Evolutionary conservation across 352 stramenopile species (phyloP), one percentile per base, ranked within the genome.

Genomic region (Peronospora tabacina): DNA sequence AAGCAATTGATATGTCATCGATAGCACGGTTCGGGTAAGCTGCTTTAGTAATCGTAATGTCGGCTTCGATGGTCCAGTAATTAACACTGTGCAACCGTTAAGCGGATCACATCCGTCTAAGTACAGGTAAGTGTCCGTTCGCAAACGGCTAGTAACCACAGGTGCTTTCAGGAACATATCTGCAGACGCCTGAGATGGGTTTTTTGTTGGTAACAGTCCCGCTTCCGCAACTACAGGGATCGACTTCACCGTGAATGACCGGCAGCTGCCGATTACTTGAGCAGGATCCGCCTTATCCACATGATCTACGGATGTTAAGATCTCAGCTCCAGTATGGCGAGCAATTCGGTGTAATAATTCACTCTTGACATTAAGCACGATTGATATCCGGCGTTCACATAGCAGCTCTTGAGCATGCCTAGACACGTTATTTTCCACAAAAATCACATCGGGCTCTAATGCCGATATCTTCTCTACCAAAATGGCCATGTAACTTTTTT

Each of bases 401-500:
- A 98, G 58, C 1, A 98, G 60, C 44, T 98, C 90, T 67, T 98
- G 93, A 7, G 95, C 95, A 52, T 92, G 83, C 5, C 87, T 68
- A 9, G 87, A 95, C 12, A 96, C 82, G 9, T 79, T 85, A 12
- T 82, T 77, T 43, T 93, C 91, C 19, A 98, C 90, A 60, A 98
- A 91, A 29, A 99, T 78, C 17, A 99, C 66, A 68, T 98, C 87
- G 7, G 96, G 95, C 52, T 97, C 85, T 20, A 98, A 58, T 24
- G 83, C 85, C 2, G 93, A 85, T 50, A 99, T 98, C 53, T 98
- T 98, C 17, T 92, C 81, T 12, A 98, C 94, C 12, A 98, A 69
- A 39, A 98, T 98, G 56, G 94, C 76, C 76, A 98, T 98, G 63
- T 98, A 98, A 48, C 92, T 89, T 53, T 97, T 86, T 68, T 99